Evolutionary conservation across 2,329 filamentous ascomycete species (phyloP).

Genomic region (Aspergillus neoniger): DNA sequence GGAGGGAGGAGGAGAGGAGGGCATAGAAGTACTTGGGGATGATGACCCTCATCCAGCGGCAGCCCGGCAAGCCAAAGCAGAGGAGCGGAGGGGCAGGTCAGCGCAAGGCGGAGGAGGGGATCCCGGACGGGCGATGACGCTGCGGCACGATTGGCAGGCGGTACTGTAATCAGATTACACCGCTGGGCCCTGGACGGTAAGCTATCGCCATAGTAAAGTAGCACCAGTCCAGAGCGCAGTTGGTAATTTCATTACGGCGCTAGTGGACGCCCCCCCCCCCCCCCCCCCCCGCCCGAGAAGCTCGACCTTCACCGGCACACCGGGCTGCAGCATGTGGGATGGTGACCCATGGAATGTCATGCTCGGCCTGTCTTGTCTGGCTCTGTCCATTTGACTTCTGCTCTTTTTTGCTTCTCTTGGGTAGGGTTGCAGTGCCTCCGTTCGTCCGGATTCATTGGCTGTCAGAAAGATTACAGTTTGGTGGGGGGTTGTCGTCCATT

Average conservation of each 20-base stretch:
- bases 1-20: background rate
- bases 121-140: background rate
- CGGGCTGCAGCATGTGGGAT: constrained; percentile 15
- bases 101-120: background rate
- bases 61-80: background rate
- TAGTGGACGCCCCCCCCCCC: background rate
- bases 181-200: background rate
- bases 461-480: background rate
- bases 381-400: background rate
- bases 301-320: constrained; percentile 19
- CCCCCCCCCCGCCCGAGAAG: too few relatives aligned
- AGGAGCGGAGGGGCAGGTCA: constrained; percentile 4
- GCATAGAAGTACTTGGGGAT: background rate
- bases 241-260: background rate
- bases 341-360: constrained; percentile 3
- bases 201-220: background rate
- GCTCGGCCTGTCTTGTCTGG: background rate
- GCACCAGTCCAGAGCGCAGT: background rate
- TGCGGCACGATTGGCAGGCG: constrained; percentile 2
- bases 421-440: background rate
- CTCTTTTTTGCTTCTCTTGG: background rate
- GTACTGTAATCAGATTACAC: background rate
- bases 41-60: background rate
- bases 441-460: constrained; percentile 8
- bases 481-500: background rate